Conservation (phyloP, 441 rosid species). For the Theobroma grandiflorum region DNA sequence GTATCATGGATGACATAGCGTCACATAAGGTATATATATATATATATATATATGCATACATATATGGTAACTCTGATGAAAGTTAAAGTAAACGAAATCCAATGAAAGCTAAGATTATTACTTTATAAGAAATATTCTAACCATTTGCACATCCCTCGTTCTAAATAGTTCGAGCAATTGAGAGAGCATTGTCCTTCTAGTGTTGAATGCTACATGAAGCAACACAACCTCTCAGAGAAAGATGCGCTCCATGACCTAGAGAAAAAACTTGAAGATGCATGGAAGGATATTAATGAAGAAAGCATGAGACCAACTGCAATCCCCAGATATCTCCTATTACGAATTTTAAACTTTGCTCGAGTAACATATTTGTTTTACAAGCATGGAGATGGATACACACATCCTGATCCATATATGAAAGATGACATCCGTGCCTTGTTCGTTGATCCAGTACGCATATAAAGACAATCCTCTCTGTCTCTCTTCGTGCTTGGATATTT, state of each 20-base stretch:
- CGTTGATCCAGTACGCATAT: background rate
- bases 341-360: background rate
- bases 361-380: background rate
- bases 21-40: constrained; percentile 19
- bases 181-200: constrained; percentile 7
- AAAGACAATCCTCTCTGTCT: background rate
- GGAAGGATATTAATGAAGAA: constrained; percentile 17
- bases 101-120: background rate
- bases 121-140: background rate
- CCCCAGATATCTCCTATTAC: background rate
- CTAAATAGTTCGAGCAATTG: constrained; percentile 2
- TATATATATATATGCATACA: background rate
- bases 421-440: background rate
- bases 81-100: no score
- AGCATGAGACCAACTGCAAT: background rate
- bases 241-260: background rate
- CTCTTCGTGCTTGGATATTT: background rate
- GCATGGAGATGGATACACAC: constrained; percentile 16
- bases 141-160: background rate
- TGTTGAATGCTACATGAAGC: constrained; percentile 15
- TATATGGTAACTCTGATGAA: no score
- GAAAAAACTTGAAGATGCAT: background rate
- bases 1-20: background rate
- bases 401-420: background rate
- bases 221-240: background rate